These are phyloP conservation scores for Hymenoscyphus occultus DNA, from an alignment of 2,329 filamentous ascomycete genomes.

Conservation along the genomic window DNA sequence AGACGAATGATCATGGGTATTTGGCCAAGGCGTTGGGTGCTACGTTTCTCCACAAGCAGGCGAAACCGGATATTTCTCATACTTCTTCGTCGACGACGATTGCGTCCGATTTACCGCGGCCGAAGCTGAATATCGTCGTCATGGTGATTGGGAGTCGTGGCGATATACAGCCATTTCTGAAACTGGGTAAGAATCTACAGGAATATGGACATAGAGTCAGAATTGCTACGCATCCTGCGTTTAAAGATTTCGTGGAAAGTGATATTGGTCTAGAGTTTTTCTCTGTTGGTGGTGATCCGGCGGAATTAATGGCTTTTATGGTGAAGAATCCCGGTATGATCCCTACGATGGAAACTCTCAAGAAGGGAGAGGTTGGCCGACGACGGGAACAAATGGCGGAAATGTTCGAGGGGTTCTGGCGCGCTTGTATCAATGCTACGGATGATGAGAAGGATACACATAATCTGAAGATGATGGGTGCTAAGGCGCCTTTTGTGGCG, in stretches of 20 bases:
- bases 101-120: conserved; percentile 23
- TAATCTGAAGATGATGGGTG: conserved; percentile 64
- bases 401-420: conserved; percentile 83
- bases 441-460: conserved; percentile 62
- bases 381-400: conserved; percentile 69
- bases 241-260: conserved; percentile 71
- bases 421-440: conserved; percentile 70
- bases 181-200: conserved; percentile 69
- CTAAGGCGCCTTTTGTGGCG: conserved; percentile 60
- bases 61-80: conserved; percentile 29
- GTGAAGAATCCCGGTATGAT: conserved; percentile 76
- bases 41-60: conserved; percentile 49
- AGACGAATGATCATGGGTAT: conserved; percentile 67
- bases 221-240: conserved; percentile 75
- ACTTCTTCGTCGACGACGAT: conserved; percentile 20
- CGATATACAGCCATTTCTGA: conserved; percentile 77
- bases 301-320: conserved; percentile 85
- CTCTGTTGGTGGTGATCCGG: conserved; percentile 73
- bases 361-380: conserved; percentile 67
- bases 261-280: conserved; percentile 77
- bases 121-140: conserved; percentile 68
- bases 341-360: conserved; percentile 68
- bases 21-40: conserved; percentile 70
- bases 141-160: conserved; percentile 81
- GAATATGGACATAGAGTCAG: conserved; percentile 73